Evolutionary conservation across 177 flowering plant species (phyloP), one percentile per base, ranked within the genome.

Genomic region (Vitis hybrid): DNA sequence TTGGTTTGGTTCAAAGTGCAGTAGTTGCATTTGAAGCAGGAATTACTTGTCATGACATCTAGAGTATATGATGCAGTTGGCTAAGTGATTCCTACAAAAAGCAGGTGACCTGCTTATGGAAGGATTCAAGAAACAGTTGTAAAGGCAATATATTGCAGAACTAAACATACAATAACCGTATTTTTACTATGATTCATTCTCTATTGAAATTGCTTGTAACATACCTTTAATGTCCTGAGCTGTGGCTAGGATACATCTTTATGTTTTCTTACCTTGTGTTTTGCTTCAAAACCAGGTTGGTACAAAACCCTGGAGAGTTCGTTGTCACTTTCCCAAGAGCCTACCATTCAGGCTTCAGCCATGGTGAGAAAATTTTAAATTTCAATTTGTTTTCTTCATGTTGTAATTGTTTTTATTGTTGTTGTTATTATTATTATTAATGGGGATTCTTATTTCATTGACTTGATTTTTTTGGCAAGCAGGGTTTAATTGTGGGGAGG

Each of bases 261-360:
- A 18, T 75, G 33, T 56, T 65, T 60, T 66, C 69, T 73, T 70
- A 64, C 52, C 15, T 66, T 60, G 39, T 68, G 33, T 45, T 56
- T 71, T 67, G 60, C 65, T 71, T 74, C 31, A 48, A 74, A 39
- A 68, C 72, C 89, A 95, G 99, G 82, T 79, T 96, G 79, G 99
- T 96, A 75, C 99, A 96, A 78, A 96, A 96, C 82, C 86, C 97
- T 60, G 99, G 99, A 67, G 99, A 96, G 73, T 96, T 92, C 83
- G 98, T 96, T 59, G 94, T 96, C 75, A 96, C 99, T 56, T 96
- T 96, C 69, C 99, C 99, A 57, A 83, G 99, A 78, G 99, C 99
- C 33, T 96, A 96, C 80, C 98, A 96, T 84, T 85, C 97, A 59
- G 99, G 99, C 51, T 96, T 96, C 72, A 96, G 99, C 77, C 99